Conservation (phyloP, 176 grass and related monocot genomes). For the Avena sativa region DNA sequence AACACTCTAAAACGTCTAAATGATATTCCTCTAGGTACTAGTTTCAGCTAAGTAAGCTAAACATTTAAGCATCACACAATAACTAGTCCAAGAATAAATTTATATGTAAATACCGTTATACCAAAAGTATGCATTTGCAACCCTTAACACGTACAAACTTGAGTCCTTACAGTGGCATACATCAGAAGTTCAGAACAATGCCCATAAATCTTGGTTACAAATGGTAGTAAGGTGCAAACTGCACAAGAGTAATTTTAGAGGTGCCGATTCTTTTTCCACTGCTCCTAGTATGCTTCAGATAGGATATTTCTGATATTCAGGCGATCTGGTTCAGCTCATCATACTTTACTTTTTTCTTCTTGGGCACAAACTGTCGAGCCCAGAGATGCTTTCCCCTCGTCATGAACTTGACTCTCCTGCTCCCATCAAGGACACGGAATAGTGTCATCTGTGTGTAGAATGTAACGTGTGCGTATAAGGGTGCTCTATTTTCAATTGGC, state of each 20-base stretch:
- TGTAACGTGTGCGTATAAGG: conserved; percentile 62
- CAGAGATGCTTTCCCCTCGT: conserved; percentile 65
- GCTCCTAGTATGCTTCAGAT: background rate
- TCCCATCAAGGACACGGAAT: conserved; percentile 43
- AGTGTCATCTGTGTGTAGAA: conserved; percentile 54
- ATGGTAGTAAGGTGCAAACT: background rate
- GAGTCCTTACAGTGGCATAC: background rate
- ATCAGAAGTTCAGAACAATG: conserved; percentile 1
- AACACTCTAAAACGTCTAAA: too few relatives aligned
- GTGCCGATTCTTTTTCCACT: background rate
- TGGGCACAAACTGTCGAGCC: conserved; percentile 71
- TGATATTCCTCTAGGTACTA: too few relatives aligned
- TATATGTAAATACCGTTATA: too few relatives aligned
- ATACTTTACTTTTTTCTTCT: conserved; percentile 27
- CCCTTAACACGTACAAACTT: background rate
- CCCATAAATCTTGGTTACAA: background rate
- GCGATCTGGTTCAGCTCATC: background rate
- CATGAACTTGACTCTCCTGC: conserved; percentile 53
- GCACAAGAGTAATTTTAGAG: conserved; percentile 1
- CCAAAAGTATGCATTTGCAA: too few relatives aligned
- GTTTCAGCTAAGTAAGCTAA: too few relatives aligned
- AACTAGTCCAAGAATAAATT: too few relatives aligned
- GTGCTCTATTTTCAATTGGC: conserved; percentile 32
- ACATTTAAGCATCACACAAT: too few relatives aligned
- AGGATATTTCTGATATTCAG: background rate